Evolutionary conservation across 768 basidiomycete species (phyloP), one percentile per base, ranked within the genome.

Genomic region (Rhizopogon rudus): DNA sequence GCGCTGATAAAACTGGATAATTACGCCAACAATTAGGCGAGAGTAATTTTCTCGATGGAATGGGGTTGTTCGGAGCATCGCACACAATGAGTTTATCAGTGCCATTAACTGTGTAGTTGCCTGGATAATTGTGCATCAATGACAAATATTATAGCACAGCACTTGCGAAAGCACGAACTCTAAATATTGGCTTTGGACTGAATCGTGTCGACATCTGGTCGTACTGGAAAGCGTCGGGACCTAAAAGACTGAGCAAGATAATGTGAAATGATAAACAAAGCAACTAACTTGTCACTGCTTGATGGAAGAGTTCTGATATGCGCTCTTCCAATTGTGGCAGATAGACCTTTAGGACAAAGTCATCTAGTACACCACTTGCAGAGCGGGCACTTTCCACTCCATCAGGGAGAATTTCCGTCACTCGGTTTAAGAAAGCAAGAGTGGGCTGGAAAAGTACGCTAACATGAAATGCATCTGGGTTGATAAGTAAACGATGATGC

Each of bases 31-130:
- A 55, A 98, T 95, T 31, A 98, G 76, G n/a, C 93, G 83, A 16
- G 92, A 87, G 67, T 98, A 97, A 66, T 87, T 94, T 70, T 98
- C 96, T 57, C 87, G 81, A 65, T 98, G 96, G 73, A 98, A 98
- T 0, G 95, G 94, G 16, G 91, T 93, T 5, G 84, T 87, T 54
- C 85, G 81, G 17, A 97, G 81, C 93, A 98, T 96, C 7, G 83
- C 79, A 63, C 93, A 96, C 5, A 98, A 75, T 1, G 91, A 95
- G 63, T 95, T 95, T 64, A 96, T 88, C 43, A 98, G 73, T 1
- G 91, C 87, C 78, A 94, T 88, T 22, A 97, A 75, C 60, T 92
- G 84, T 4, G 87, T 90, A 64, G 82, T 84, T 20, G 89, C 91
- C 91, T 95, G 58, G 10, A 40, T n/a, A 53, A 29, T 45, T 54